A percentile compares a stretch with the other conserved stretches of the same genome.
These are phyloP conservation scores for Capsicum baccatum DNA, from an alignment of 257 asterid genomes.

Conservation along the genomic window DNA sequence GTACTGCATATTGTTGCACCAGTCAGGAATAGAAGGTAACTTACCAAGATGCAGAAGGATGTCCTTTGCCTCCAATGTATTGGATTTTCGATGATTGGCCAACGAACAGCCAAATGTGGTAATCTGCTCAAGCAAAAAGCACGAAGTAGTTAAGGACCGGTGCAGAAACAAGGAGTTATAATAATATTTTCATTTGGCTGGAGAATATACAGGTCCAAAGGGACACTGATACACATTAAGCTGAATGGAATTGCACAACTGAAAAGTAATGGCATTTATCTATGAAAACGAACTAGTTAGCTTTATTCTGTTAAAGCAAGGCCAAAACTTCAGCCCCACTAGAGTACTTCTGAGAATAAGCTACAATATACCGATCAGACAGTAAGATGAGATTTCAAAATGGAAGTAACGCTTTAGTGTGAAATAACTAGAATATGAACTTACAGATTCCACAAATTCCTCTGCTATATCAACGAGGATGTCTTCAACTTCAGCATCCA, in stretches of 20 bases:
- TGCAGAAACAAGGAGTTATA: neutral
- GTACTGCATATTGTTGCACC: slow-evolving; percentile 19
- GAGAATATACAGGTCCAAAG: neutral
- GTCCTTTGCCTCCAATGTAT: slow-evolving; percentile 90
- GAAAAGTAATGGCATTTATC: slow-evolving; percentile 8
- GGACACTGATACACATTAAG: neutral
- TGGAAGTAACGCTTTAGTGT: neutral
- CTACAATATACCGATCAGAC: slow-evolving; percentile 9
- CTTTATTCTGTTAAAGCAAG: slow-evolving; percentile 1
- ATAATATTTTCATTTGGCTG: neutral
- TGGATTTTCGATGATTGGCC: slow-evolving; percentile 93
- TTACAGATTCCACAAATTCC: slow-evolving; percentile 94
- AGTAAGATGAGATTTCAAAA: neutral
- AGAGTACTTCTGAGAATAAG: neutral
- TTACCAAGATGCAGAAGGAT: slow-evolving; percentile 89
- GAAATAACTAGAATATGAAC: slow-evolving; percentile 38
- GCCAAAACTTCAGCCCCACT: neutral
- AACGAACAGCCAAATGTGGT: slow-evolving; percentile 82
- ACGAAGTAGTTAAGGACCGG: neutral
- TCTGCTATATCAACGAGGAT: slow-evolving; percentile 85
- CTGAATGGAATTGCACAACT: slow-evolving; percentile 32
- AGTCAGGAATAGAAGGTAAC: slow-evolving; percentile 25
- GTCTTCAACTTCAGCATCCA: slow-evolving; percentile 88
- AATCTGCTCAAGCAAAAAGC: slow-evolving; percentile 50
- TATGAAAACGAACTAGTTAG: neutral